phyloP scores from a whole-genome alignment of 768 basidiomycete species.

The Auricularia heimuer region DNA sequence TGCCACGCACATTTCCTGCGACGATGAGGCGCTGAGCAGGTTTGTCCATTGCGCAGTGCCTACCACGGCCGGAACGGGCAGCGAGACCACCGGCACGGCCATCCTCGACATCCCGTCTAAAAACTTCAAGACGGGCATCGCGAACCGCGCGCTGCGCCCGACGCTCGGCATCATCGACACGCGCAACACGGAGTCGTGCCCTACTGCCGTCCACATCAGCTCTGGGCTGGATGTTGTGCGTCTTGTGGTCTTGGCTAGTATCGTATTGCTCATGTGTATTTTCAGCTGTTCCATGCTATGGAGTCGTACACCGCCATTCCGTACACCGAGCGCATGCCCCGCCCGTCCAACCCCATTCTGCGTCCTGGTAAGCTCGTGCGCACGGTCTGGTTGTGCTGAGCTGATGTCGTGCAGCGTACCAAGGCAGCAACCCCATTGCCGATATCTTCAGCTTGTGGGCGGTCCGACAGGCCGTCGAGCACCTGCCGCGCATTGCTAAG shows the following conservation, averaged over 20 bases:
- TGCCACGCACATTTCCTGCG: constrained; percentile 8
- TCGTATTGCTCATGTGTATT: neutral
- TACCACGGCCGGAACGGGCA: constrained; percentile 80
- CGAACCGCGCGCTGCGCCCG: constrained; percentile 84
- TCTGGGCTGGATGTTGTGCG: constrained; percentile 78
- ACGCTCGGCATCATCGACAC: constrained; percentile 80
- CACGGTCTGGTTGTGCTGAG: neutral
- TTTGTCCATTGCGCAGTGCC: constrained; percentile 31
- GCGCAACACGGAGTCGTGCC: constrained; percentile 83
- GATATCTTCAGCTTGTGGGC: constrained; percentile 93
- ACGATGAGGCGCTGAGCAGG: too few relatives aligned
- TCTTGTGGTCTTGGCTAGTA: neutral
- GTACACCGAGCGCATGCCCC: constrained; percentile 83
- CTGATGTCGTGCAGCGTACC: constrained; percentile 44
- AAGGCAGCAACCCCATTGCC: constrained; percentile 88
- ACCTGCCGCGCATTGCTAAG: constrained; percentile 78
- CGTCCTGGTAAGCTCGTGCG: constrained; percentile 38
- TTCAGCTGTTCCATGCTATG: constrained; percentile 76
- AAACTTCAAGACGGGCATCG: constrained; percentile 95
- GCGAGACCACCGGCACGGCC: constrained; percentile 90
- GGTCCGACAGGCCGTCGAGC: constrained; percentile 75
- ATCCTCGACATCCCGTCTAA: constrained; percentile 88
- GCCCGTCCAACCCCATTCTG: constrained; percentile 81
- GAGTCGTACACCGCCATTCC: constrained; percentile 93
- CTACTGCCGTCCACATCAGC: constrained; percentile 86